Evolutionary conservation across 306 rosid species (phyloP).

Genomic region (Glycine latifolia): DNA sequence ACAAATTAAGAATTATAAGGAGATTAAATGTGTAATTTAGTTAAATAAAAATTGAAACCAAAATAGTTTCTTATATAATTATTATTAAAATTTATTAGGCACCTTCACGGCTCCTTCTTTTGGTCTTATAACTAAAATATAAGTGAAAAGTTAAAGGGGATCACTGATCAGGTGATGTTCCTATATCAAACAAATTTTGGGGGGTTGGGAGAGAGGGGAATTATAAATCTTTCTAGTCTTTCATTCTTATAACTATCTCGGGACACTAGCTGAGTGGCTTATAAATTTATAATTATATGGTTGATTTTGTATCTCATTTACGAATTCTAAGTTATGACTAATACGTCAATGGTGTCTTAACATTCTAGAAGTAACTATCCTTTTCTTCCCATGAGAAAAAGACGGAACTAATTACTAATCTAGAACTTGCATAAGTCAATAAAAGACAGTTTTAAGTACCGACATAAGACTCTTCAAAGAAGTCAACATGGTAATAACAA

Average conservation of each 20-base stretch:
- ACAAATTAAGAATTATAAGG: too few relatives aligned
- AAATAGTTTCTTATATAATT: too few relatives aligned
- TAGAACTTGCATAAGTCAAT: neutral
- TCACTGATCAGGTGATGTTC: too few relatives aligned
- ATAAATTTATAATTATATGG: neutral
- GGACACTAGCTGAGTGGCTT: neutral
- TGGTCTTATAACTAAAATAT: too few relatives aligned
- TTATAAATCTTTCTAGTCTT: neutral
- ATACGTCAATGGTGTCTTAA: conserved; percentile 1
- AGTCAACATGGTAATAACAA: neutral
- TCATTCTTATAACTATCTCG: neutral
- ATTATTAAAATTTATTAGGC: too few relatives aligned
- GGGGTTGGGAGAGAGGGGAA: too few relatives aligned
- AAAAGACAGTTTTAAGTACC: neutral
- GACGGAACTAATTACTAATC: neutral
- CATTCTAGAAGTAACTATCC: neutral
- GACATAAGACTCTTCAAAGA: neutral
- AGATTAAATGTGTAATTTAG: too few relatives aligned
- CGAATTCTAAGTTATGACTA: neutral
- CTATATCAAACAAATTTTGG: too few relatives aligned
- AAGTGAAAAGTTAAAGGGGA: too few relatives aligned
- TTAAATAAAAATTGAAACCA: too few relatives aligned
- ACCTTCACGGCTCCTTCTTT: too few relatives aligned
- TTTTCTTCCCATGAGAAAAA: neutral
- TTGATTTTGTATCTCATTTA: neutral